Base-by-base conservation (phyloP, 139 green algal species). In the Diplosphaera chodatii region DNA sequence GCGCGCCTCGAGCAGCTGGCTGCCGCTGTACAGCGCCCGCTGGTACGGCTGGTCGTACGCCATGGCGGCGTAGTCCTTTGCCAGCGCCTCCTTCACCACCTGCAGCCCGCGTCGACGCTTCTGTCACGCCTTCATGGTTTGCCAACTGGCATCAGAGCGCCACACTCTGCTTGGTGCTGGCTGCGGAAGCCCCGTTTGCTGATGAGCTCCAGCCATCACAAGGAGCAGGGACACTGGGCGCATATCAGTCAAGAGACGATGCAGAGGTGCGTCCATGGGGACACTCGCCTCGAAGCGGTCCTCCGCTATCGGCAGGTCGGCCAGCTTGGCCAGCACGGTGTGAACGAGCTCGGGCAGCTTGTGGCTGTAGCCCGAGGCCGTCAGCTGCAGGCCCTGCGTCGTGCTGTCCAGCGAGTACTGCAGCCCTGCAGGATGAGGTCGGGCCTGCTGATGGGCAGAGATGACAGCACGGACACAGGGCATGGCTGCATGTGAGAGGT, bases 31-130 rank as follows among this genome's bases (percentile, higher is more conserved):
- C 78, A 97, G 86, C 2, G 85, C 87, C 64, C 80, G 82, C 55
- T 89, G 83, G 82, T 97, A 97, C 0, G 90, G 89, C 82, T 97
- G 91, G 68, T 92, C 77, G 37, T 82, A 92, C 69, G 67, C 78
- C 76, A 77, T 77, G 72, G 82, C 82, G 10, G 56, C 62, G 65
- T 79, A 84, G 16, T 77, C 76, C 29, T 67, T 75, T 2, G 31
- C 40, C 68, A 76, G 33, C 32, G 80, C 76, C 67, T 93, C 86
- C 37, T 84, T 75, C 29, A 91, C 71, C 13, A 94, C 69, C 74
- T 78, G 67, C 40, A 63, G n/a, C n/a, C n/a, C n/a, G n/a, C n/a
- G n/a, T n/a, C n/a, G n/a, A n/a, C n/a, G n/a, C n/a, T n/a, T n/a
- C n/a, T n/a, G n/a, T n/a, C n/a, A n/a, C n/a, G n/a, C n/a, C n/a